phyloP scores from a whole-genome alignment of 352 stramenopile species.

The Thalassiosira hispida region DNA sequence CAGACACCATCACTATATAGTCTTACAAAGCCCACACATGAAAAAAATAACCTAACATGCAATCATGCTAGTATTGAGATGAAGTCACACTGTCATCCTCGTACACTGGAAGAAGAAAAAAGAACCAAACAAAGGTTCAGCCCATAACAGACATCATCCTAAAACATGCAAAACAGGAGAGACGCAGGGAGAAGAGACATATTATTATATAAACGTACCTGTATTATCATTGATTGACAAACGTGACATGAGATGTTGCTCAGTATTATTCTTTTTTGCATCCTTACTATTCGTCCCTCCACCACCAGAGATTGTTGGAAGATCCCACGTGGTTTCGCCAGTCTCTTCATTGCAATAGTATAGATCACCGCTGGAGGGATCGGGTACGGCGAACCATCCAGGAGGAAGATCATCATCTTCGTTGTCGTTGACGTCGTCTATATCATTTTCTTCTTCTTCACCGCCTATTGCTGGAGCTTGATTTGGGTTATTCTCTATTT shows the following conservation, averaged over 20 bases:
- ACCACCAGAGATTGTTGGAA: no score
- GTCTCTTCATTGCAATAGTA: constrained; percentile 54
- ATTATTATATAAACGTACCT: no score
- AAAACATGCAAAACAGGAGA: no score
- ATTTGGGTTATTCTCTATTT: neutral
- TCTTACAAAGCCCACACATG: no score
- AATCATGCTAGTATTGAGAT: constrained; percentile 2
- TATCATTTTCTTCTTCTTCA: neutral
- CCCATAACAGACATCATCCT: no score
- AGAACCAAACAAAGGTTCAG: no score
- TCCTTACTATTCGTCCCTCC: neutral
- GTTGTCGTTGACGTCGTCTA: no score
- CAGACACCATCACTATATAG: no score
- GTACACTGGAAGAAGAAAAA: constrained; percentile 5
- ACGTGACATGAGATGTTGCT: constrained; percentile 10
- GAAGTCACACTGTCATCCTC: constrained; percentile 5
- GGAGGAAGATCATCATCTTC: constrained; percentile 26
- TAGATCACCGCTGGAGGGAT: constrained; percentile 11
- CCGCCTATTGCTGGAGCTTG: constrained; percentile 5
- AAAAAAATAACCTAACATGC: no score
- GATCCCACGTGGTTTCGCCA: constrained; percentile 33
- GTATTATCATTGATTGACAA: neutral
- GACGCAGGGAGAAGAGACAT: no score
- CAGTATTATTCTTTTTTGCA: neutral
- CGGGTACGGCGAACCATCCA: constrained; percentile 19